Conservation (phyloP, 1,284 basidiomycete species). For the Dichomitus squalens region DNA sequence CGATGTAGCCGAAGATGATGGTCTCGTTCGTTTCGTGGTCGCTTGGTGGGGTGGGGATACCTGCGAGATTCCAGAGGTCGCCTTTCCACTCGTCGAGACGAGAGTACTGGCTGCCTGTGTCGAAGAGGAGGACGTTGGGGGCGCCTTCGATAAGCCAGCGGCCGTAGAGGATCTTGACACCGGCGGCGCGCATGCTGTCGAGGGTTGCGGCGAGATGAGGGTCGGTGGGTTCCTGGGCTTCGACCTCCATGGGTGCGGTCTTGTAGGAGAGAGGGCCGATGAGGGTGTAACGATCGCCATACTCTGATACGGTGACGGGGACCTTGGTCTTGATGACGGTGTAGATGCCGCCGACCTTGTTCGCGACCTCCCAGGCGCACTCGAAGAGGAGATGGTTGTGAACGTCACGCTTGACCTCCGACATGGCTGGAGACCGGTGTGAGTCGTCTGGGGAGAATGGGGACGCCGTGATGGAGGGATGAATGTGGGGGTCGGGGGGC, state of each 20-base stretch:
- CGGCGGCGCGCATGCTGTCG: constrained; percentile 80
- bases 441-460: constrained; percentile 7
- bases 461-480: constrained; percentile 1
- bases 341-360: constrained; percentile 99
- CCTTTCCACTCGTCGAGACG: constrained; percentile 98
- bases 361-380: constrained; percentile 93
- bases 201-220: constrained; percentile 72
- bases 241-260: constrained; percentile 98
- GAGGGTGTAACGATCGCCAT: constrained; percentile 89
- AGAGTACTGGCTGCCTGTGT: constrained; percentile 88
- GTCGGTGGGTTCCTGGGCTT: constrained; percentile 84
- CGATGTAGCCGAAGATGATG: constrained; percentile 98
- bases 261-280: constrained; percentile 97
- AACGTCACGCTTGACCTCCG: constrained; percentile 67
- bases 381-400: constrained; percentile 84
- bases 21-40: constrained; percentile 99
- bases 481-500: constrained; percentile 1
- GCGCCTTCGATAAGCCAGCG: constrained; percentile 98
- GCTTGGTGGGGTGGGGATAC: constrained; percentile 93
- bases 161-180: constrained; percentile 94
- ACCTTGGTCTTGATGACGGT: constrained; percentile 99
- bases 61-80: constrained; percentile 97
- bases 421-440: constrained; percentile 27
- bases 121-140: constrained; percentile 93
- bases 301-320: constrained; percentile 94